Base-by-base conservation (phyloP, 257 asterid genomes). In the Anisodus acutangulus region DNA sequence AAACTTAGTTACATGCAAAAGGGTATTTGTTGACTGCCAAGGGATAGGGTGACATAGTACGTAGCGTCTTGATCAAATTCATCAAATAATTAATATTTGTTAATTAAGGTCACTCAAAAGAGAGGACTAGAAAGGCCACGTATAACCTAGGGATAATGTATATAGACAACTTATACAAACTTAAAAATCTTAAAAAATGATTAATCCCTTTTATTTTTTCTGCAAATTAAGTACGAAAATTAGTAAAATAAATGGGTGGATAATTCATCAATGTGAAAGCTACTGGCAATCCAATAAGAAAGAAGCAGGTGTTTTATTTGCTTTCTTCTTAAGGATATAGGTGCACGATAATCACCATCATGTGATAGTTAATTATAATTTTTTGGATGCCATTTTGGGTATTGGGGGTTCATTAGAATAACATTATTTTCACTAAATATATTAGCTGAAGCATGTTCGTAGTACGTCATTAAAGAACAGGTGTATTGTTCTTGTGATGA, bases 71-170 rank as follows among this genome's bases (percentile, higher is more conserved):
- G 57, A 85, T 62, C 72, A 83, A 82, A 82, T 22, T 78, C 85
- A 83, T 39, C 4, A 4, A 12, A 86, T 41, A 41, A 41, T 41
- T 83, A 78, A 81, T 80, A 74, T 72, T 45, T 85, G 59, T 66
- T 76, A 84, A 41, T 41, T 41, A 41, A 41, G 45, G 6, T 5
- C 79, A 70, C 62, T 74, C n/a, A 49, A 49, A 11, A 47, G 79
- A 79, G 39, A 10, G 26, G 53, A 60, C 72, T 80, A 51, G 83
- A 79, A 79, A 9, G 86, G 95, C 90, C 97, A 94, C 97, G 95
- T 92, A 88, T 66, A 35, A 41, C 86, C 82, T 54, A 70, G 19
- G 49, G 41, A 0, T 74, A 59, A 81, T 81, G 86, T 70, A 86
- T 87, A 55, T 84, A 80, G 88, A 74, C 85, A 87, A 63, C 31